Conservation (phyloP, 768 basidiomycete species). For the Mrakia blollopis region DNA sequence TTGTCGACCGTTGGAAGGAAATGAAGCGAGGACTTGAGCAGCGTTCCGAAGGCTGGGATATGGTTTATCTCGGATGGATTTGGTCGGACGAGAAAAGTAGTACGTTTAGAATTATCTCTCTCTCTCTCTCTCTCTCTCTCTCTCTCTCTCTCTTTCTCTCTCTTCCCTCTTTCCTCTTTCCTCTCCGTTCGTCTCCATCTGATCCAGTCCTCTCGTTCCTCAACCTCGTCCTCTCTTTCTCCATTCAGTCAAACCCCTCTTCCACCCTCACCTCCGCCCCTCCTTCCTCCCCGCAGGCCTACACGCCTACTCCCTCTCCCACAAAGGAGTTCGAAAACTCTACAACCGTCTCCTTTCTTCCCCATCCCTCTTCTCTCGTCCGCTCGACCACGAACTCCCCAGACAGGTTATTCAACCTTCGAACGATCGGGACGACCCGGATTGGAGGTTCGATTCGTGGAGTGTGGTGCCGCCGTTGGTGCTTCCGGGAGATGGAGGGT, state of each 20-base stretch:
- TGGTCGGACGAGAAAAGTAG: not conserved
- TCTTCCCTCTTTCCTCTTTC: no score
- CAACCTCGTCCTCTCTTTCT: no score
- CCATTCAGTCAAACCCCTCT: not conserved
- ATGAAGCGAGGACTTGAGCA: slow-evolving; percentile 8
- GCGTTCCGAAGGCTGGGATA: slow-evolving; percentile 18
- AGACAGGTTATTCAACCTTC: not conserved
- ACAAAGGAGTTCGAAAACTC: slow-evolving; percentile 2
- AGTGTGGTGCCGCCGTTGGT: slow-evolving; percentile 2
- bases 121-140: no score
- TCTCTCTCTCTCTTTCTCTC: no score
- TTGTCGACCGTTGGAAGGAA: slow-evolving; percentile 8
- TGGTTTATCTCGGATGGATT: slow-evolving; percentile 22
- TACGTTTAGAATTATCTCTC: no score
- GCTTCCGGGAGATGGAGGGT: not conserved
- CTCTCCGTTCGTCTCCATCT: not conserved
- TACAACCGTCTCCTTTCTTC: not conserved
- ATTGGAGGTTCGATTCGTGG: not conserved
- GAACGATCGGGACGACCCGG: not conserved
- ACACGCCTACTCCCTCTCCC: slow-evolving; percentile 22
- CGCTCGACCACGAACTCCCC: slow-evolving; percentile 23
- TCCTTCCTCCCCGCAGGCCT: not conserved
- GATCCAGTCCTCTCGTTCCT: not conserved
- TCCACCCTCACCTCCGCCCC: not conserved
- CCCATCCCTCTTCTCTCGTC: not conserved